These are phyloP conservation scores for Clathrospora elynae DNA, from an alignment of 2,329 filamentous ascomycete genomes.

Conservation along the genomic window DNA sequence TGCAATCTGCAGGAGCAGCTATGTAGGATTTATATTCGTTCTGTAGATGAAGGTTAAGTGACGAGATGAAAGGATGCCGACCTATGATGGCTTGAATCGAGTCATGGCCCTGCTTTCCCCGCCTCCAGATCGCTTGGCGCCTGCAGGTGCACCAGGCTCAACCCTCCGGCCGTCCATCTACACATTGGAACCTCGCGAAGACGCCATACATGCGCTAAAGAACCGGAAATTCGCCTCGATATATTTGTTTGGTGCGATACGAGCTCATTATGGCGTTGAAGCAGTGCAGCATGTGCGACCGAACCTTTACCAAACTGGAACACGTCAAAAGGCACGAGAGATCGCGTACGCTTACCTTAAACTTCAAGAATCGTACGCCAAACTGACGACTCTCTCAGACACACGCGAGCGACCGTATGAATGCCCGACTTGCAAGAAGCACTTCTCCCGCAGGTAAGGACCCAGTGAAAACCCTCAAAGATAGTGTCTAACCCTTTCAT, in stretches of 20 bases:
- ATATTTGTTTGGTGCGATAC: conserved; percentile 5
- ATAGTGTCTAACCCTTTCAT: conserved; percentile 24
- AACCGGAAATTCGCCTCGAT: conserved; percentile 3
- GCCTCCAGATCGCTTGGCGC: conserved; percentile 33
- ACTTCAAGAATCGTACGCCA: conserved; percentile 3
- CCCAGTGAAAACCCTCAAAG: conserved; percentile 16
- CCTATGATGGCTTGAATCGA: conserved; percentile 37
- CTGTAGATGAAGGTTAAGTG: conserved; percentile 39
- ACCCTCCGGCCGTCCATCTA: conserved; percentile 21
- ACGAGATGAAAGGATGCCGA: conserved; percentile 27
- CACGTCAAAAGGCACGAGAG: conserved; percentile 62
- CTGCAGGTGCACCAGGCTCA: conserved; percentile 23
- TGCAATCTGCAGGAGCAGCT: conserved; percentile 32
- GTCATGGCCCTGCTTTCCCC: conserved; percentile 39
- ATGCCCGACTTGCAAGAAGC: conserved; percentile 60
- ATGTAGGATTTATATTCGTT: conserved; percentile 31
- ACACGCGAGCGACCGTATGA: conserved; percentile 61
- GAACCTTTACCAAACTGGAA: conserved; percentile 60
- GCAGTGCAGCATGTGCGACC: conserved; percentile 55
- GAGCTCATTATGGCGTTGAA: conserved; percentile 43
- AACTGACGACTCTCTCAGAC: conserved; percentile 48
- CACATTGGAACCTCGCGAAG: conserved; percentile 15
- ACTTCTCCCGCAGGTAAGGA: conserved; percentile 59
- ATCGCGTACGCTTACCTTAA: conserved; percentile 53
- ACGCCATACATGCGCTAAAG: conserved; percentile 11